Evolutionary conservation across 164 flowering plant species (phyloP).

Genomic region (Chimonanthus salicifolius): DNA sequence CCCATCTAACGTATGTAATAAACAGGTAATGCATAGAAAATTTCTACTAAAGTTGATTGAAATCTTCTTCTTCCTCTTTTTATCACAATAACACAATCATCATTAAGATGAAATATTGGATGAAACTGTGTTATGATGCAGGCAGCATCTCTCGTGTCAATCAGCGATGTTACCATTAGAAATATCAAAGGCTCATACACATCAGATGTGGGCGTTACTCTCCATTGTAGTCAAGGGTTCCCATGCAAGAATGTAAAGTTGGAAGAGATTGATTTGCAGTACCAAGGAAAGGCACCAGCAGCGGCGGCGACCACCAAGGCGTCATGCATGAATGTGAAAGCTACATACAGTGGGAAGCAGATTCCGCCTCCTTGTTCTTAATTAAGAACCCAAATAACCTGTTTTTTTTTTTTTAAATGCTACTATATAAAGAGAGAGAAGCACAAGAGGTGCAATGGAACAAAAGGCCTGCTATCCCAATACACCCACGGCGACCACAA

Average conservation of each 20-base stretch:
- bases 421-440: too few relatives aligned
- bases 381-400: too few relatives aligned
- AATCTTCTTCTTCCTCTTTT: not conserved
- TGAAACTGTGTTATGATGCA: conserved; percentile 8
- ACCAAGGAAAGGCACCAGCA: conserved; percentile 12
- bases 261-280: conserved; percentile 37
- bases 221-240: conserved; percentile 42
- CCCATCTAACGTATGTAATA: conserved; percentile 20
- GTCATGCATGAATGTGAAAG: conserved; percentile 37
- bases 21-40: not conserved
- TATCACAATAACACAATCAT: not conserved
- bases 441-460: too few relatives aligned
- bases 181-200: conserved; percentile 55
- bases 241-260: conserved; percentile 51
- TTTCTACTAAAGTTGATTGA: too few relatives aligned
- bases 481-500: too few relatives aligned
- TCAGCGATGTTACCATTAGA: conserved; percentile 41
- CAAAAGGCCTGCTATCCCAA: too few relatives aligned
- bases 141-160: conserved; percentile 45
- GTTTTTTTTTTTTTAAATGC: too few relatives aligned
- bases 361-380: conserved; percentile 48
- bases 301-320: not conserved
- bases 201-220: conserved; percentile 36
- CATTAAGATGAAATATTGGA: not conserved
- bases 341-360: conserved; percentile 43